Percentiles rank a stretch among this genome's conserved stretches.
Evolutionary conservation across 352 stramenopile genomes (phyloP).

Genomic region (Pythium biforme): DNA sequence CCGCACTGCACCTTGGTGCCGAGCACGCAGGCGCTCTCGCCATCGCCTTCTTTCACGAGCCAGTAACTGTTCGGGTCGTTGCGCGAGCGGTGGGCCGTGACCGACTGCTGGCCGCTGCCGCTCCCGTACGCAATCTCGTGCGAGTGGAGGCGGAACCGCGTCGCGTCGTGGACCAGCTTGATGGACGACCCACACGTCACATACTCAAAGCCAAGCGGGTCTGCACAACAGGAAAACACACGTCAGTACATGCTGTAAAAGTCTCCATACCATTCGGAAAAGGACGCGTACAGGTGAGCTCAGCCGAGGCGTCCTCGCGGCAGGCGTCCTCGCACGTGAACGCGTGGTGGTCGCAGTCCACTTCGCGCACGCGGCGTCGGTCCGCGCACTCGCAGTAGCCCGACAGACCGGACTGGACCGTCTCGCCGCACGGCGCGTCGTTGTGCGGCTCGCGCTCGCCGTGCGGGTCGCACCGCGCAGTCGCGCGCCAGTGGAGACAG

Average conservation of each 20-base stretch:
- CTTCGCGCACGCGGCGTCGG: conserved; percentile 74
- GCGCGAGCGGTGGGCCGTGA: conserved; percentile 62
- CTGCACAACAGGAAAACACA: conserved; percentile 24
- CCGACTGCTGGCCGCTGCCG: conserved; percentile 77
- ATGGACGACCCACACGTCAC: conserved; percentile 85
- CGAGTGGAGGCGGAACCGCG: conserved; percentile 78
- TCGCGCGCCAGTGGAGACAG: conserved; percentile 77
- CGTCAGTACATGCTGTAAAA: background rate
- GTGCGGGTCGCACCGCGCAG: conserved; percentile 64
- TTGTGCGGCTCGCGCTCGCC: conserved; percentile 60
- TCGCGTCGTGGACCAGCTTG: conserved; percentile 76
- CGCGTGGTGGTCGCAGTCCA: conserved; percentile 71
- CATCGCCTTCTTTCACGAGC: conserved; percentile 80
- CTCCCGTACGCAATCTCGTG: conserved; percentile 80
- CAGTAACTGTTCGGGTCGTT: conserved; percentile 88
- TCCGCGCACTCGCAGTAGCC: conserved; percentile 82
- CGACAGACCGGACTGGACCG: conserved; percentile 46
- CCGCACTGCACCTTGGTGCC: conserved; percentile 64
- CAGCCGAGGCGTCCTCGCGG: conserved; percentile 59
- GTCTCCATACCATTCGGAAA: no score
- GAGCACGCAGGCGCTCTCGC: conserved; percentile 38
- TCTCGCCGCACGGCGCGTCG: conserved; percentile 53
- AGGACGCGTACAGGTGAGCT: conserved; percentile 56
- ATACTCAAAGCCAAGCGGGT: conserved; percentile 71
- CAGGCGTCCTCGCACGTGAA: conserved; percentile 79